Evolutionary conservation across 148 eudicot genomes (phyloP).

Genomic region (Cornus florida): DNA sequence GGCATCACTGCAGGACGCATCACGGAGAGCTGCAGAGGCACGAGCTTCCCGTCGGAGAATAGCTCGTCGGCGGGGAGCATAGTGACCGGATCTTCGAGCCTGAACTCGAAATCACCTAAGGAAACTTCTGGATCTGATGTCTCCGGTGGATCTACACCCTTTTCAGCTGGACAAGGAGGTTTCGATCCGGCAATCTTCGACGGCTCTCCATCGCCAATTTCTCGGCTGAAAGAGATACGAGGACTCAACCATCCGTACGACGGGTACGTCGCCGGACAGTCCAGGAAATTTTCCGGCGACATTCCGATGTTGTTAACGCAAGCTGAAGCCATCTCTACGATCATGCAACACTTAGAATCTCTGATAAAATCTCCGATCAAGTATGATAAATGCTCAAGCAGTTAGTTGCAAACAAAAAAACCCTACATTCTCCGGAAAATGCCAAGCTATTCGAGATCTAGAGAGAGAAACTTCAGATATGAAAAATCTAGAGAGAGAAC

Average conservation of each 20-base stretch:
- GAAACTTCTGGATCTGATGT: constrained; percentile 37
- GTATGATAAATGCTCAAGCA: neutral
- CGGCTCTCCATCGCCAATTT: constrained; percentile 23
- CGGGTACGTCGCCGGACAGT: constrained; percentile 35
- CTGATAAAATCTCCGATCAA: neutral
- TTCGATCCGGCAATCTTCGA: constrained; percentile 12
- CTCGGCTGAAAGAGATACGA: constrained; percentile 38
- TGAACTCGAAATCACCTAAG: constrained; percentile 72
- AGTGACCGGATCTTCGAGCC: constrained; percentile 49
- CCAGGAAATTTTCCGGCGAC: constrained; percentile 45
- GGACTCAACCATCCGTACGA: constrained; percentile 60
- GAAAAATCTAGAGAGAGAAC: neutral
- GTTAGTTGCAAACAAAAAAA: neutral
- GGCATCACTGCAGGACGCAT: constrained; percentile 7
- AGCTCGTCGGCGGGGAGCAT: constrained; percentile 93
- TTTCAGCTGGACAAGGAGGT: neutral
- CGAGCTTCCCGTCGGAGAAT: constrained; percentile 77
- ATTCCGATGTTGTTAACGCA: constrained; percentile 58
- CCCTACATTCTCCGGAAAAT: constrained; percentile 4
- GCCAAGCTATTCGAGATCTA: neutral
- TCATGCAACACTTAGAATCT: constrained; percentile 26
- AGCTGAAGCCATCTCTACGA: constrained; percentile 68
- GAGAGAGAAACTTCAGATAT: neutral
- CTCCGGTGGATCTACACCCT: neutral
- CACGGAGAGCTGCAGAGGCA: constrained; percentile 50